Percentiles rank a stretch among this genome's conserved stretches.
phyloP scores from a whole-genome alignment of 169 alveolate genomes.

The Plasmodium blacklocki region DNA sequence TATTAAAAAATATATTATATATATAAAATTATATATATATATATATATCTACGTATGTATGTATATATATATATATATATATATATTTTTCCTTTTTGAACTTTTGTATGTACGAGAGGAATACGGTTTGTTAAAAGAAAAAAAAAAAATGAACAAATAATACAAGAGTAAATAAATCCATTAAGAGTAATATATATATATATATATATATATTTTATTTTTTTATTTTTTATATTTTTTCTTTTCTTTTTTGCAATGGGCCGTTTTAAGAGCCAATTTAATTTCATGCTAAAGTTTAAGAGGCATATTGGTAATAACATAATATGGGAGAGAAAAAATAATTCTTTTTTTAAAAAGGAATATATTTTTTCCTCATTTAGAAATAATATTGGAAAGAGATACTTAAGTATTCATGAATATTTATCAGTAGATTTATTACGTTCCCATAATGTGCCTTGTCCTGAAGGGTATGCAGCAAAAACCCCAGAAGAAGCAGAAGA shows the following conservation, averaged over 20 bases:
- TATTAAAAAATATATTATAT: too few species aligned
- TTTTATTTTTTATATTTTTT: neutral
- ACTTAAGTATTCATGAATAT: conserved; percentile 84
- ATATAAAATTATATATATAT: too few species aligned
- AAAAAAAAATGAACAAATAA: too few species aligned
- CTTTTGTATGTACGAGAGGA: too few species aligned
- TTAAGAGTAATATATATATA: too few species aligned
- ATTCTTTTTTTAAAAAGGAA: neutral
- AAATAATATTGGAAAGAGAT: conserved; percentile 48
- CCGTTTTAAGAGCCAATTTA: conserved; percentile 9
- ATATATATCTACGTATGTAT: too few species aligned
- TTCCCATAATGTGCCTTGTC: conserved; percentile 82
- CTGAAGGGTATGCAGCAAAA: conserved; percentile 81
- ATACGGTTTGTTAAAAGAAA: too few species aligned
- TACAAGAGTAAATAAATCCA: too few species aligned
- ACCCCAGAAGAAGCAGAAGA: conserved; percentile 87
- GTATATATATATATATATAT: too few species aligned
- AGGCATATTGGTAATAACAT: conserved; percentile 6
- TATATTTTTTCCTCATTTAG: neutral
- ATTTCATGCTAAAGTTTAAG: conserved; percentile 16
- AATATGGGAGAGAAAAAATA: neutral
- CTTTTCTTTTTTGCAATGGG: conserved; percentile 12
- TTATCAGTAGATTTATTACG: conserved; percentile 82
- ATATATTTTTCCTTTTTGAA: too few species aligned
- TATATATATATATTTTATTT: too few species aligned